phyloP scores from a whole-genome alignment of 108 stramenopile species.

The Bacterosira constricta region DNA sequence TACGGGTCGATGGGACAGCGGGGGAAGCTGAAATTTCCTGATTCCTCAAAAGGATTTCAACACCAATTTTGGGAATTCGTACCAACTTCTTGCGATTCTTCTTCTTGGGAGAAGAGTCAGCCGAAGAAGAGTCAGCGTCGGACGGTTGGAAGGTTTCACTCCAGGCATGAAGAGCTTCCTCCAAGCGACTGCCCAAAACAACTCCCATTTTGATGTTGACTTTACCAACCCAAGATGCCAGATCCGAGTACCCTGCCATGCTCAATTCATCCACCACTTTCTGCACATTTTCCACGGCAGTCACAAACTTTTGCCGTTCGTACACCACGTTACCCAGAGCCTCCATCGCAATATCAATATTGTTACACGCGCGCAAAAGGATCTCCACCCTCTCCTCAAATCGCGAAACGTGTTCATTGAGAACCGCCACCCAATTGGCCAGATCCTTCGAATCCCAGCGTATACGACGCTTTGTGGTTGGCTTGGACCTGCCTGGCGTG shows the following conservation, averaged over 20 bases:
- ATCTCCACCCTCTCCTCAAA: conserved; percentile 87
- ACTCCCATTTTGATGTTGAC: conserved; percentile 69
- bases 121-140: neutral
- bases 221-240: conserved; percentile 72
- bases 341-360: conserved; percentile 63
- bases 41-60: conserved; percentile 83
- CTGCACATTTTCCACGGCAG: conserved; percentile 79
- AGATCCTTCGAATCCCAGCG: conserved; percentile 85
- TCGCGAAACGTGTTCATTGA: conserved; percentile 86
- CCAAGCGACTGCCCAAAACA: conserved; percentile 69
- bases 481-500: conserved; percentile 59
- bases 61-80: conserved; percentile 56
- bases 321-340: conserved; percentile 65
- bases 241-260: conserved; percentile 77
- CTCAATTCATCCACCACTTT: conserved; percentile 92
- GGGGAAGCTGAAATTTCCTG: conserved; percentile 86
- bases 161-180: conserved; percentile 74
- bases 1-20: conserved; percentile 66
- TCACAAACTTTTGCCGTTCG: conserved; percentile 55
- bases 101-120: neutral
- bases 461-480: conserved; percentile 69
- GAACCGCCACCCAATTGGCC: conserved; percentile 78
- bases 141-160: conserved; percentile 46
- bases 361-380: conserved; percentile 69
- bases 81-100: conserved; percentile 27